Base-by-base conservation (phyloP, 305 asterid genomes). In the Solanum hybrid region DNA sequence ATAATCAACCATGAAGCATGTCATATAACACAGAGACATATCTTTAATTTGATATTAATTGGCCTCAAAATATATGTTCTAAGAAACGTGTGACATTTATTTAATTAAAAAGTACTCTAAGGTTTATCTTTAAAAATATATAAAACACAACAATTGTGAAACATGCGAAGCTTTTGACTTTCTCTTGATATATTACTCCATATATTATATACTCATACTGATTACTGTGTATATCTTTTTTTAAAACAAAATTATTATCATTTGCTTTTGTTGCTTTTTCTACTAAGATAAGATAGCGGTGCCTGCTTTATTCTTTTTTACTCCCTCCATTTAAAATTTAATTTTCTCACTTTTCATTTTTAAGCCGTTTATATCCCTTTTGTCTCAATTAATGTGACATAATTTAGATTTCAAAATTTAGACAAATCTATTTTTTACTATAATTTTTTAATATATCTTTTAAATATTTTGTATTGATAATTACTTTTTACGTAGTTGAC, bases 391-490 rank as follows among this genome's bases (percentile, higher is more conserved):
- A 17, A 56, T 17, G 11, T 7, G 24, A 60, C 2, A 20, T 20
- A 20, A 17, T 20, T 60, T 16, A 20, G 0, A 56, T 56, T 56
- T 56, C 1, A 17, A 56, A 56, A 7, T 56, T 56, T 20, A 60
- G 10, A 20, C 0, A 60, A 60, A 7, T 60, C 0, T 60, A 7
- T 56, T 20, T 56, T 56, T 56, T 7, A 7, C 0, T 0, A 20
- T 56, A 56, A 20, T 3, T 56, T 56, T 17, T 56, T 16, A 17
- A 56, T 20, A 17, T 20, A 56, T 56, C 11, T 17, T 56, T 56
- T 56, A 56, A 56, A 22, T 20, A 56, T 20, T 56, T 56, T 20
- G 2, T 56, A 20, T 56, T 56, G 10, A 2, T 3, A 20, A 56
- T 20, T 56, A 56, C 10, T 3, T 3, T 56, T 56, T 20, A 56